Evolutionary conservation across 2,329 filamentous ascomycete species (phyloP).

Genomic region (Epichloe elymi): DNA sequence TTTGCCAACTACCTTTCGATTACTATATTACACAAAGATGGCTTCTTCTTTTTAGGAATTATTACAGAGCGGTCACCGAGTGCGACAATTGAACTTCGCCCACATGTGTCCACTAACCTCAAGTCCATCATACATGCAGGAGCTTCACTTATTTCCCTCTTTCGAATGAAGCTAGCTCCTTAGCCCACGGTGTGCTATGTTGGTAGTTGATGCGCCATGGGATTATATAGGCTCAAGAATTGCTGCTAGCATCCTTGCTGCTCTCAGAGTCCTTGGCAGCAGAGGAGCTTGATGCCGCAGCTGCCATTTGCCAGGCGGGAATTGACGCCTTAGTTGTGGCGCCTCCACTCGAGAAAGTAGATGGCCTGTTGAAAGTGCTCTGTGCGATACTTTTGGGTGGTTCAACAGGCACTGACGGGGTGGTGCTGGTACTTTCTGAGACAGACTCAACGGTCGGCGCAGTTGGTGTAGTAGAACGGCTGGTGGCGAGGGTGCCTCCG

Average conservation of each 20-base stretch:
- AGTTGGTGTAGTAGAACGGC: constrained; percentile 8
- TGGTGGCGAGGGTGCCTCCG: not conserved
- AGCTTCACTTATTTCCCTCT: too few relatives aligned
- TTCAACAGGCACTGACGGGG: constrained; percentile 15
- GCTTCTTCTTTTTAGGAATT: too few relatives aligned
- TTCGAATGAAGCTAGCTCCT: not conserved
- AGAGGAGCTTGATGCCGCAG: constrained; percentile 27
- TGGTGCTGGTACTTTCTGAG: constrained; percentile 13
- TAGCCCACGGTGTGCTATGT: too few relatives aligned
- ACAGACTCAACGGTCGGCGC: constrained; percentile 10
- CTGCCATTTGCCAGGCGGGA: constrained; percentile 68
- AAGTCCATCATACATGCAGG: not conserved
- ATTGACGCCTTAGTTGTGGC: constrained; percentile 51
- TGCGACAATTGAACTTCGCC: too few relatives aligned
- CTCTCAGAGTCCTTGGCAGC: constrained; percentile 14
- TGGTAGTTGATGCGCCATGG: not conserved
- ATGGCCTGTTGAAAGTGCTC: constrained; percentile 22
- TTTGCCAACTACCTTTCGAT: too few relatives aligned
- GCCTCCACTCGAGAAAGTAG: constrained; percentile 13
- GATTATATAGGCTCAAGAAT: not conserved
- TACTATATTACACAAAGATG: not conserved
- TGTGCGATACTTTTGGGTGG: constrained; percentile 19
- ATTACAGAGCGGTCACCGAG: too few relatives aligned
- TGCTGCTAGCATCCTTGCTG: constrained; percentile 4
- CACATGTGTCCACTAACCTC: too few relatives aligned